Evolutionary conservation across 805 yeast species (phyloP), one percentile per base, ranked within the genome.

Genomic region (Pichia scutulata): DNA sequence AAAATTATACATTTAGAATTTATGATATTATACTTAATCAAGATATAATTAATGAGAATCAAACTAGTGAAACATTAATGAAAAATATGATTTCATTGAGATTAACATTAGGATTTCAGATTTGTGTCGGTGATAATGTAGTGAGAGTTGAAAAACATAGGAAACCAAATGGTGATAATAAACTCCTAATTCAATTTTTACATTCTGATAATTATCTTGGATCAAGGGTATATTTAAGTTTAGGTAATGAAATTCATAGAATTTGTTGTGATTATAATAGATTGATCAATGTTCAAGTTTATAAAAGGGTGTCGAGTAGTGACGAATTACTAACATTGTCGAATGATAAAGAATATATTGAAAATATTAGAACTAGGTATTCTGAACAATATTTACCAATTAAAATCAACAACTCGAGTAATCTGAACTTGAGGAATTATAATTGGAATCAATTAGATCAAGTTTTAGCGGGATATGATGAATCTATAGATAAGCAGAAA

Each of bases 371-470:
- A 62, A 88, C 97, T 0, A 71, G 93, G 49, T 87, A 87, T 62
- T 90, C 89, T 33, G 81, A 77, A 42, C 74, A 71, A 14, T 90
- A 84, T 60, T 69, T 78, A 23, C 70, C 75, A 3, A 75, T 89
- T 1, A 72, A 70, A 49, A 75, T 84, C 7, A 81, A 80, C 52
- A 78, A 82, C 2, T 68, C 78, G 19, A 75, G 76, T 41, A 46
- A 47, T 3, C 73, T 74, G 16, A 75, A 75, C 33, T 76, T 84
- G 3, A 67, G 76, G 42, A 69, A 72, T 14, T 77, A 80, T 54
- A 89, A 90, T 54, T 93, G 99, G 99, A 90, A 90, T 58, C 85
- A 82, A 54, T 74, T 90, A 57, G 99, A 93, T 69, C 97, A 89
- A 60, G 78, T 79, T 23, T 65, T 90, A n/a, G 96, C 97, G 0